Evolutionary conservation across 2,329 filamentous ascomycete genomes (phyloP), one percentile per base, ranked within the genome.

Genomic region (Talaromyces albobiverticillius): DNA sequence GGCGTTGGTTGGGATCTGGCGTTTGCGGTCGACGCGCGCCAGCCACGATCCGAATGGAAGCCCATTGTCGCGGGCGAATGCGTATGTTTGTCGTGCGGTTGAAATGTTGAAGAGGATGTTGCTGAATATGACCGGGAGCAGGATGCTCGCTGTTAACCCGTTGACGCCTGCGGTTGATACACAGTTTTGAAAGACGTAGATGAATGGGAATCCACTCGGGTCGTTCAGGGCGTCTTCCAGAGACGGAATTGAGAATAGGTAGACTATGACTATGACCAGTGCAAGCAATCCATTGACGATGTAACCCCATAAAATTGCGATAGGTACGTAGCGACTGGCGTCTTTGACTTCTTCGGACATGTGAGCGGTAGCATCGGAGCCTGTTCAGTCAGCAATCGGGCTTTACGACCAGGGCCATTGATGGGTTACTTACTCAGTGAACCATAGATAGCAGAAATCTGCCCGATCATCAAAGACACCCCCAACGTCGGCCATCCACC

Each of bases 291-390:
- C 74, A 50, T 79, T 79, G 52, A 76, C 66, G 20, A 76, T 58
- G 59, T 75, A 76, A 10, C 70, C 71, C 60, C 70, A 73, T 47
- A 75, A 64, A 54, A 80, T 78, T 3, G 73, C 74, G 16, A 70
- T 64, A 0, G 77, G 77, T 2, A 79, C 73, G 48, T 74, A 74
- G 20, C 69, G 60, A 3, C 71, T 69, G 1, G 77, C 75, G 38
- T 79, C 71, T 38, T 72, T 71, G 23, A 79, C 72, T 60, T 80
- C 77, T 61, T 79, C 77, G 3, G 76, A 73, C 61, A 79, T 72
- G 25, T 48, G 61, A 62, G 71, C 51, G 1, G 63, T 64, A 14
- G 63, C 61, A 48, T 66, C 62, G 59, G 70, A 48, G 61, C 68
- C 54, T 62, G 53, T 54, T 61, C 60, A n/a, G 38, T 47, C 23